Percentiles rank a stretch among this genome's conserved stretches.
phyloP scores from a whole-genome alignment of 176 grass and related monocot genomes.

The Typha latifolia region DNA sequence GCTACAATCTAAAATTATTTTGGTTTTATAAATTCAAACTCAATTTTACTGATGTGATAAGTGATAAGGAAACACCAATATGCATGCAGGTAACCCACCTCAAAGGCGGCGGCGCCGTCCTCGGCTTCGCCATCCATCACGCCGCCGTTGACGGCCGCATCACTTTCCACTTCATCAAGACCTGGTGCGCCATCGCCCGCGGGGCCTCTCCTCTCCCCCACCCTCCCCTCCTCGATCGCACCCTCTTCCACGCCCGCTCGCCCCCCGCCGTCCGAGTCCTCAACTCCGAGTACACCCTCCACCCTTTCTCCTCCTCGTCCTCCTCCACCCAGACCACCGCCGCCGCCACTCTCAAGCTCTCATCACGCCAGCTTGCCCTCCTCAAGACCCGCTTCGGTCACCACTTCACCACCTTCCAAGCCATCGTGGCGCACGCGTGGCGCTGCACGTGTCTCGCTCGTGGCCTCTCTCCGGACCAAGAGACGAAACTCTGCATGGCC shows the following conservation, averaged over 20 bases:
- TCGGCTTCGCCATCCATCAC: conserved; percentile 12
- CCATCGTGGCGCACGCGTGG: conserved; percentile 23
- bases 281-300: background rate
- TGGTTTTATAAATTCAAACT: too few species aligned
- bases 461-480: background rate
- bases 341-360: background rate
- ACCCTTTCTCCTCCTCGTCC: background rate
- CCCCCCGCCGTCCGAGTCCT: conserved; percentile 7
- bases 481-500: conserved; percentile 7
- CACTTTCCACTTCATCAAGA: conserved; percentile 13
- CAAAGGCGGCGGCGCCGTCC: conserved; percentile 12
- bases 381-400: background rate
- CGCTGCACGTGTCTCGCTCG: conserved; percentile 17
- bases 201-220: background rate
- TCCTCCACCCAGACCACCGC: background rate
- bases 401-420: conserved; percentile 14
- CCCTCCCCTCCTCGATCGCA: conserved; percentile 9
- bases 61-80: background rate
- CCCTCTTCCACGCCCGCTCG: background rate
- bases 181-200: conserved; percentile 12
- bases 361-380: background rate
- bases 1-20: too few species aligned
- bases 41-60: too few species aligned
- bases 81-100: conserved; percentile 19
- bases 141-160: background rate